Evolutionary conservation across 129 eudicot species (phyloP), one percentile per base, ranked within the genome.

Genomic region (Arctium lappa): DNA sequence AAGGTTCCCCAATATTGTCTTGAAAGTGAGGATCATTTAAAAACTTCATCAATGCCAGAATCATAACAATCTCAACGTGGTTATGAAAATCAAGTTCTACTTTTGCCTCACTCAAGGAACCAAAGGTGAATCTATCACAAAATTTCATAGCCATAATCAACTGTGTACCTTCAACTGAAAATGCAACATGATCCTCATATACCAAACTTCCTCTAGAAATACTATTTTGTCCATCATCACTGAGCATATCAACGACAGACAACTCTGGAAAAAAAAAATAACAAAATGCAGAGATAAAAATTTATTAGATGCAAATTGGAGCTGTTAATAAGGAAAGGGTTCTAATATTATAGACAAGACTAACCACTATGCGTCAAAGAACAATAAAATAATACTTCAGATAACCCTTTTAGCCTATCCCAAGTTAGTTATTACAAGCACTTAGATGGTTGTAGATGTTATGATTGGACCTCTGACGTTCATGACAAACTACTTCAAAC

Each of bases 101-200:
- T 66, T 66, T 66, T 66, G 71, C 34, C 27, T 56, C 38, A 56
- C 46, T 77, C 5, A 60, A 33, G 18, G 13, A 77, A 33, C 65
- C 65, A 50, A 71, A 73, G 38, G 72, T 84, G 80, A 32, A 79
- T 44, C 70, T 8, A 16, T 56, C 34, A 83, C 15, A 62, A 37
- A 69, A 66, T 66, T 68, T 82, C 18, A 27, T 27, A 68, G 72
- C 31, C 37, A 6, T 82, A 75, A 83, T 50, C 63, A 56, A 38
- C 79, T 42, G 36, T 36, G 74, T 83, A 95, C 99, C 99, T 95
- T 93, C 94, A 70, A 95, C 85, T 69, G 97, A 89, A 86, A 95
- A 95, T 32, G 97, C 91, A 63, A 90, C 99, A 89, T 95, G 99
- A 79, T 92, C 82, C 89, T 95, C 97, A 77, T 73, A 89, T 69